Conservation (phyloP, 768 basidiomycete species). For the Nidularia pulvinata region DNA sequence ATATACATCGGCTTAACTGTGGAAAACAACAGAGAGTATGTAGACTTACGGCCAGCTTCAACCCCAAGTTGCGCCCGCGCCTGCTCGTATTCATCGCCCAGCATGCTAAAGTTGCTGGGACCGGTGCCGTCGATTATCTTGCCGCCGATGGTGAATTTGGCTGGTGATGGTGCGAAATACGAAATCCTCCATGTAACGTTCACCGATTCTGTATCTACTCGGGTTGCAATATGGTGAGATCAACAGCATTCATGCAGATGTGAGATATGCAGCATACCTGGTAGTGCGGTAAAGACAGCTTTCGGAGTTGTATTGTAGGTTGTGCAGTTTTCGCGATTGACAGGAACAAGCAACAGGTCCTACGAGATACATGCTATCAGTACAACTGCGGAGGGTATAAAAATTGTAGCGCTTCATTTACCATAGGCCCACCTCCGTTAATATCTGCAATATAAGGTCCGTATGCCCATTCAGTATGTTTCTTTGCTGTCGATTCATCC, state of each 20-base stretch:
- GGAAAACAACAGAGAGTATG: no score
- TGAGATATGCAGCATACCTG: no score
- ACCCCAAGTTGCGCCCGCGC: conserved; percentile 13
- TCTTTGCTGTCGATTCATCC: conserved; percentile 8
- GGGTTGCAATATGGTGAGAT: no score
- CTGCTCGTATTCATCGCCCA: conserved; percentile 15
- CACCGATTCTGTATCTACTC: conserved; percentile 16
- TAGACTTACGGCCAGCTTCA: conserved; percentile 21
- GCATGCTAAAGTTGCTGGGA: conserved; percentile 7
- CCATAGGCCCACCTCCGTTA: conserved; percentile 23
- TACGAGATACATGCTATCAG: conserved; percentile 2
- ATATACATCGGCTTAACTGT: no score
- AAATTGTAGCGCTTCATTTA: no score
- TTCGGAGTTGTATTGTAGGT: neutral
- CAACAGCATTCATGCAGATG: no score
- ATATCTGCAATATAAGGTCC: conserved; percentile 24
- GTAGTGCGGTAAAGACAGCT: no score
- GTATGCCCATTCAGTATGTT: conserved; percentile 23
- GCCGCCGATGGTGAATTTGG: conserved; percentile 16
- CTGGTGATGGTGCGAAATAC: conserved; percentile 19
- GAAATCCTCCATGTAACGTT: conserved; percentile 31
- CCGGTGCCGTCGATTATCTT: conserved; percentile 6
- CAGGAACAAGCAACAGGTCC: conserved; percentile 27
- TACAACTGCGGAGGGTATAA: no score
- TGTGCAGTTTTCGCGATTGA: conserved; percentile 23